Evolutionary conservation across 2,329 filamentous ascomycete genomes (phyloP).

Genomic region (Pestalotiopsis sp.): DNA sequence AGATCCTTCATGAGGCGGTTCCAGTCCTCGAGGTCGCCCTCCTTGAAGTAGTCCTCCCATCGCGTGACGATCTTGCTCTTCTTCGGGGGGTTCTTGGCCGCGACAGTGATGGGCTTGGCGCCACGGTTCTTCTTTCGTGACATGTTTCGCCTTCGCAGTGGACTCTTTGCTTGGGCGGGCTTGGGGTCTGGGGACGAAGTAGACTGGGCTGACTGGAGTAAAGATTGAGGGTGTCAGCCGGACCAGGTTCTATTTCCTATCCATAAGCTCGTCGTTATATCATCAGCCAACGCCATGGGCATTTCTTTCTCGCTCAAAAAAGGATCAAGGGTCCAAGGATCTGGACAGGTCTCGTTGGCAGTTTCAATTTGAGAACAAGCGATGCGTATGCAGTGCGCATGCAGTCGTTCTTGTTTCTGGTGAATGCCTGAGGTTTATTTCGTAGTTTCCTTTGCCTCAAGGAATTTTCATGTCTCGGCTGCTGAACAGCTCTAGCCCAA

Average conservation of each 20-base stretch:
- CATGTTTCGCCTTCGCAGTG: background rate
- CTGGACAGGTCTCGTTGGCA: background rate
- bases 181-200: background rate
- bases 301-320: too few species aligned
- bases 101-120: background rate
- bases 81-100: background rate
- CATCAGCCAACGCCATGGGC: too few species aligned
- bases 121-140: background rate
- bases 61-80: conserved; percentile 5
- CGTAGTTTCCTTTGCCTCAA: background rate
- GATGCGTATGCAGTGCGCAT: background rate
- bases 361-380: background rate
- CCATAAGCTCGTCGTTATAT: too few species aligned
- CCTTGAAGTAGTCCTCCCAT: conserved; percentile 25
- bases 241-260: too few species aligned
- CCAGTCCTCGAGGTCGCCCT: conserved; percentile 39
- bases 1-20: conserved; percentile 45
- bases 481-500: too few species aligned
- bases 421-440: background rate
- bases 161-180: background rate
- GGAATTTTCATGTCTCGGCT: too few species aligned
- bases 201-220: background rate
- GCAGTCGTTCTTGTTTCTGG: background rate
- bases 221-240: too few species aligned
- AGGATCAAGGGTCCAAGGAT: too few species aligned